Conservation (phyloP, 2,329 filamentous ascomycete species). For the Phaeoacremonium minimum region DNA sequence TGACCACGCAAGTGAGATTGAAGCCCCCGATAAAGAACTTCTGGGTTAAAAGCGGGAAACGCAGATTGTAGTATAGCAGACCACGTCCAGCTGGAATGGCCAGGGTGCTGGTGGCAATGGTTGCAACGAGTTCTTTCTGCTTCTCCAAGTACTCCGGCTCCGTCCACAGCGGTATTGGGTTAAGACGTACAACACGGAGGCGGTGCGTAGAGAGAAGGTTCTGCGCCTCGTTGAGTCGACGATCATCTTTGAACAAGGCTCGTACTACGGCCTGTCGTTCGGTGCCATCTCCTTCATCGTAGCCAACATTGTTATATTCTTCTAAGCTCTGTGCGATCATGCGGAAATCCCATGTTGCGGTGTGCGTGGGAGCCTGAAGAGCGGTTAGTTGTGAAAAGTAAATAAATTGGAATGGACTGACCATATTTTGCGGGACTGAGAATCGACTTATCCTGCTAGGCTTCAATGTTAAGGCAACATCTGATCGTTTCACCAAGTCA, state of each 20-base stretch:
- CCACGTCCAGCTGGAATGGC: slow-evolving; percentile 85
- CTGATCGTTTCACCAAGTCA: slow-evolving; percentile 73
- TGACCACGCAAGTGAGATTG: slow-evolving; percentile 86
- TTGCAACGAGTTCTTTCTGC: slow-evolving; percentile 85
- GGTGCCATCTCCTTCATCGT: slow-evolving; percentile 77
- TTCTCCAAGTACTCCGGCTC: slow-evolving; percentile 87
- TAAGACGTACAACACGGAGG: slow-evolving; percentile 72
- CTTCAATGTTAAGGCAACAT: slow-evolving; percentile 66
- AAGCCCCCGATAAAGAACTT: slow-evolving; percentile 88
- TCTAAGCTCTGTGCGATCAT: slow-evolving; percentile 69
- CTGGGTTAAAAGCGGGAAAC: slow-evolving; percentile 85
- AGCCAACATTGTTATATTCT: slow-evolving; percentile 52
- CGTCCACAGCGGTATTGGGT: slow-evolving; percentile 70
- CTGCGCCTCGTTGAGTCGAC: slow-evolving; percentile 81
- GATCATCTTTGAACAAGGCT: slow-evolving; percentile 86
- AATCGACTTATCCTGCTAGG: slow-evolving; percentile 33
- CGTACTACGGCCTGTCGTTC: slow-evolving; percentile 80
- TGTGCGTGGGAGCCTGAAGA: slow-evolving; percentile 54
- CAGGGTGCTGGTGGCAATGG: slow-evolving; percentile 80
- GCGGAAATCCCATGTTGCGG: slow-evolving; percentile 69
- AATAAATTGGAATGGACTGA: slow-evolving; percentile 21
- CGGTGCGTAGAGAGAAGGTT: slow-evolving; percentile 81
- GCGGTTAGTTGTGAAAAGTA: slow-evolving; percentile 15
- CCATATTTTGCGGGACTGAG: slow-evolving; percentile 33
- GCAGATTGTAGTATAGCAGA: slow-evolving; percentile 82